Evolutionary conservation across 2,329 filamentous ascomycete species (phyloP).

Genomic region (Aspergillus sp.): DNA sequence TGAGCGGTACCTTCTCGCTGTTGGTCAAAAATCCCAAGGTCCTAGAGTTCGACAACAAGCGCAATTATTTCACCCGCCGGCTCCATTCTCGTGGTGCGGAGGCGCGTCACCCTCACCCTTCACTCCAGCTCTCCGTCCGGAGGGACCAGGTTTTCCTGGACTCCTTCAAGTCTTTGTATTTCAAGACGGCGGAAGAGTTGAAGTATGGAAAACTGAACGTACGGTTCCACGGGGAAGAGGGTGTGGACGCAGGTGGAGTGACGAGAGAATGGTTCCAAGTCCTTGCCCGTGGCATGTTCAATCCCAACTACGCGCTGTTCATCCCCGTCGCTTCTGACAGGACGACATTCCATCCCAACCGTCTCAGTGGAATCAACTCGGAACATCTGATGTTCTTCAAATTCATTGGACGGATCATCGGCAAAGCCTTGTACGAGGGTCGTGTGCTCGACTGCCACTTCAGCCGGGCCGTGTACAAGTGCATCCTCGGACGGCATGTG

Average conservation of each 20-base stretch:
- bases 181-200: constrained; percentile 93
- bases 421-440: constrained; percentile 93
- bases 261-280: constrained; percentile 99
- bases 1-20: constrained; percentile 95
- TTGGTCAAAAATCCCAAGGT: constrained; percentile 98
- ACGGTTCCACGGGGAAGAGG: constrained; percentile 92
- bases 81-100: constrained; percentile 68
- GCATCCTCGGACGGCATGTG: constrained; percentile 86
- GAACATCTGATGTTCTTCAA: constrained; percentile 99
- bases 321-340: constrained; percentile 93
- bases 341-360: constrained; percentile 97
- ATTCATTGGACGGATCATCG: constrained; percentile 96
- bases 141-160: constrained; percentile 96
- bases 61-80: constrained; percentile 94
- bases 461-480: constrained; percentile 96
- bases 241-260: constrained; percentile 93
- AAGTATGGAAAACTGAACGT: constrained; percentile 99
- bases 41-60: constrained; percentile 97
- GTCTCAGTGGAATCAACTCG: constrained; percentile 83
- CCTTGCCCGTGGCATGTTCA: constrained; percentile 95
- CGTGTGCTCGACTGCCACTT: constrained; percentile 97
- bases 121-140: constrained; percentile 79
- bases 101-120: constrained; percentile 60
- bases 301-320: constrained; percentile 93
- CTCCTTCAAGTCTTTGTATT: constrained; percentile 96